A percentile compares a stretch with the other conserved stretches of the same genome.
These are phyloP conservation scores for Fibroporia radiculosa DNA, from an alignment of 768 basidiomycete genomes.

Conservation along the genomic window DNA sequence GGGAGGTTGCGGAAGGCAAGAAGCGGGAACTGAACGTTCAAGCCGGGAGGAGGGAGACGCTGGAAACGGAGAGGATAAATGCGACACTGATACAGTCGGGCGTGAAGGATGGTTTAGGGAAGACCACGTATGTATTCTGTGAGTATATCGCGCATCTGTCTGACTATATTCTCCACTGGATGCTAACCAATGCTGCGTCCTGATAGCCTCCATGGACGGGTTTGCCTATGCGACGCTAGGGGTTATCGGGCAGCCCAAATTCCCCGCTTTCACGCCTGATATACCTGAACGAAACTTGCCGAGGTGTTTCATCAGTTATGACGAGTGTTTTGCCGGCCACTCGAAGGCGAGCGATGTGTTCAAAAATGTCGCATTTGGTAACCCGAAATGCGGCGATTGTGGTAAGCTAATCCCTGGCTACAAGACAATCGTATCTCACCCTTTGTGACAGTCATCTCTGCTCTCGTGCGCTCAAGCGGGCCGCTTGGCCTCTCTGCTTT, in stretches of 20 bases:
- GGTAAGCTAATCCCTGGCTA: slow-evolving; percentile 3
- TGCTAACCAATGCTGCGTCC: background rate
- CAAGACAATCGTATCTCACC: background rate
- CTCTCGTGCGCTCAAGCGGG: slow-evolving; percentile 25
- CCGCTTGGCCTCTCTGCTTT: slow-evolving; percentile 27
- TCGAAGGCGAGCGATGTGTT: slow-evolving; percentile 22
- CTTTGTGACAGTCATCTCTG: slow-evolving; percentile 19
- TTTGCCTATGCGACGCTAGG: slow-evolving; percentile 23
- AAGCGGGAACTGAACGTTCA: slow-evolving; percentile 7
- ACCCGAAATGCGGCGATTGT: slow-evolving; percentile 30
- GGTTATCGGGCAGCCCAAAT: slow-evolving; percentile 6
- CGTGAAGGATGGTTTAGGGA: slow-evolving; percentile 5
- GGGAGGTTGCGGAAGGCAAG: background rate
- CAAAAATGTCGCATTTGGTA: slow-evolving; percentile 26
- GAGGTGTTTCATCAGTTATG: slow-evolving; percentile 14
- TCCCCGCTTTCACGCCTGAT: slow-evolving; percentile 9
- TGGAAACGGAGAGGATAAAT: slow-evolving; percentile 13
- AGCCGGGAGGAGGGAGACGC: slow-evolving; percentile 12
- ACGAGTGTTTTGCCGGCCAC: slow-evolving; percentile 16
- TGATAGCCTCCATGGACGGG: slow-evolving; percentile 25
- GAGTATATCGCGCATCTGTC: slow-evolving; percentile 4
- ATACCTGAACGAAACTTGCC: slow-evolving; percentile 7
- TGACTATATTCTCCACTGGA: background rate
- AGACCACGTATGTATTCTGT: slow-evolving; percentile 18
- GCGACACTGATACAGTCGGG: slow-evolving; percentile 13